Evolutionary conservation across 352 stramenopile genomes (phyloP).

Genomic region (Globisporangium cystogenes): DNA sequence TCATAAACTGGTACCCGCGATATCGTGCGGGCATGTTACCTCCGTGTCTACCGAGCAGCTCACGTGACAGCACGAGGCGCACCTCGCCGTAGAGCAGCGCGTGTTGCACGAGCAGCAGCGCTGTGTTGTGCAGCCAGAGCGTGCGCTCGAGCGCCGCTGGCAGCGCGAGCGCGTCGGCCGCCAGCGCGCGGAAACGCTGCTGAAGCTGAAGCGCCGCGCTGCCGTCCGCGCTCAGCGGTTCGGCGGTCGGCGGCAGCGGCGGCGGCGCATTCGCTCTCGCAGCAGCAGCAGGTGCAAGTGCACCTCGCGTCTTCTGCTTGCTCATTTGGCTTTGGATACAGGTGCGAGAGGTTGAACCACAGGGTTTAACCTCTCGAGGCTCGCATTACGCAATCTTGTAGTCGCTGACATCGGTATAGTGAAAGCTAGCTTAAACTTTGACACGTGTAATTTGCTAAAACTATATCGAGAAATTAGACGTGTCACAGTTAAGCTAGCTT

Average conservation of each 20-base stretch:
- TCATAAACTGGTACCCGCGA: slow-evolving; percentile 20
- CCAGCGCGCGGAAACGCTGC: slow-evolving; percentile 12
- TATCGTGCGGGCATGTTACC: too few relatives aligned
- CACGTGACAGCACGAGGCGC: neutral
- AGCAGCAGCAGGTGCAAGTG: neutral
- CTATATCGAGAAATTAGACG: too few relatives aligned
- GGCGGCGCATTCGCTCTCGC: too few relatives aligned
- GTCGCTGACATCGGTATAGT: too few relatives aligned
- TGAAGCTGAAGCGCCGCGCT: neutral
- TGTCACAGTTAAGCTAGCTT: too few relatives aligned
- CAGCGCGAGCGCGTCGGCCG: slow-evolving; percentile 12
- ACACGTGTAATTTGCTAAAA: too few relatives aligned
- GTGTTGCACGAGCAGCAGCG: slow-evolving; percentile 31
- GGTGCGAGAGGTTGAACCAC: too few relatives aligned
- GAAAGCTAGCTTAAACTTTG: too few relatives aligned
- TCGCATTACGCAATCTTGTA: too few relatives aligned
- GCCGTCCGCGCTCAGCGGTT: neutral
- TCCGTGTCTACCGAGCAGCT: too few relatives aligned
- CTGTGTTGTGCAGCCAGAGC: slow-evolving; percentile 30
- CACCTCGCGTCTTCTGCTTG: neutral
- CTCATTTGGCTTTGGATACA: slow-evolving; percentile 1
- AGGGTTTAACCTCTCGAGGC: too few relatives aligned
- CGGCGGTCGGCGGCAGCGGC: too few relatives aligned
- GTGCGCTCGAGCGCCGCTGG: slow-evolving; percentile 19
- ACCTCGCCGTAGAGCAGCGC: slow-evolving; percentile 39